These are phyloP conservation scores for Helotiales sp. DNA, from an alignment of 2,329 filamentous ascomycete species.

Conservation along the genomic window DNA sequence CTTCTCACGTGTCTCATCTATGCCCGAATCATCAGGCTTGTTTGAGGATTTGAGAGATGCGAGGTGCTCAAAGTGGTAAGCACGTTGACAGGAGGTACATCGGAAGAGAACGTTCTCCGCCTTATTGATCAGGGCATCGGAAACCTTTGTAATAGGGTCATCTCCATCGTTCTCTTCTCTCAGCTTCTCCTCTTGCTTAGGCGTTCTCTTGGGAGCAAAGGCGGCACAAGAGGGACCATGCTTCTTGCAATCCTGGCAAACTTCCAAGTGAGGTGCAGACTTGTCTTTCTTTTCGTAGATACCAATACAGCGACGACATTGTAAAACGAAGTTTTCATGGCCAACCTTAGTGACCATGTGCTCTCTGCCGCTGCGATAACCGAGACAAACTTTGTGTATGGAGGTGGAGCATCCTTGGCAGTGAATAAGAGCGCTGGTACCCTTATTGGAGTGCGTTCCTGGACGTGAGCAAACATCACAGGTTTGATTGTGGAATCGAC, in stretches of 20 bases:
- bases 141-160: conserved; percentile 74
- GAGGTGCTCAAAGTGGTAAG: conserved; percentile 85
- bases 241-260: conserved; percentile 72
- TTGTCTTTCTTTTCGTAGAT: conserved; percentile 69
- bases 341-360: conserved; percentile 88
- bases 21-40: conserved; percentile 43
- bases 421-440: conserved; percentile 67
- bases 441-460: conserved; percentile 61
- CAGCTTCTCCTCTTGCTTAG: conserved; percentile 82
- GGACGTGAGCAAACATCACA: conserved; percentile 75
- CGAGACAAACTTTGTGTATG: conserved; percentile 85
- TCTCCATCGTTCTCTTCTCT: conserved; percentile 77
- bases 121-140: conserved; percentile 73
- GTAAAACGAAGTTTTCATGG: conserved; percentile 78
- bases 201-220: conserved; percentile 74
- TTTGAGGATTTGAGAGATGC: conserved; percentile 49
- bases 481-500: conserved; percentile 66
- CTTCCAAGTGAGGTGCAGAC: conserved; percentile 70
- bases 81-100: conserved; percentile 76
- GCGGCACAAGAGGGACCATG: conserved; percentile 72
- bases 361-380: conserved; percentile 73
- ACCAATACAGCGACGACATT: conserved; percentile 86
- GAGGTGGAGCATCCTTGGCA: conserved; percentile 90
- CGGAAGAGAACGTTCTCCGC: conserved; percentile 79
- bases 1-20: conserved; percentile 59